Evolutionary conservation across 2,329 filamentous ascomycete genomes (phyloP).

Genomic region (Clarireedia paspali): DNA sequence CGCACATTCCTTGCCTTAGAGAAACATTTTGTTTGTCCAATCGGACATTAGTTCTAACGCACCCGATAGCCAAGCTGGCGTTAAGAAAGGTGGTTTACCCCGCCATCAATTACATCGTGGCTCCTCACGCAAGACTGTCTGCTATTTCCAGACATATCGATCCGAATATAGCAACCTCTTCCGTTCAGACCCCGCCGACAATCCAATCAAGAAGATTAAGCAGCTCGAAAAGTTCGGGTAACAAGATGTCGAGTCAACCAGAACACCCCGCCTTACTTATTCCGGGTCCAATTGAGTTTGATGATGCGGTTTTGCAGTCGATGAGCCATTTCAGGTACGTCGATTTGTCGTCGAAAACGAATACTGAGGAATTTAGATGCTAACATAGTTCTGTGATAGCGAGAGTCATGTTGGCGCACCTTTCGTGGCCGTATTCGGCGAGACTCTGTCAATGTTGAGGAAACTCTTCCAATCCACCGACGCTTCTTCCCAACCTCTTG

Average conservation of each 20-base stretch:
- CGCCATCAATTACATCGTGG: constrained; percentile 14
- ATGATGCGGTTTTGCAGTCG: constrained; percentile 89
- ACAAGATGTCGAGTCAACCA: constrained; percentile 52
- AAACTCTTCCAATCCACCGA: constrained; percentile 90
- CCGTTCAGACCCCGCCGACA: not conserved
- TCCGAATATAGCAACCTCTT: constrained; percentile 1
- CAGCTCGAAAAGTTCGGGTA: not conserved
- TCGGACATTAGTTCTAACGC: not conserved
- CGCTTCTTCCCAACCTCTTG: constrained; percentile 77
- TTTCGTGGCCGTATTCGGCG: constrained; percentile 87
- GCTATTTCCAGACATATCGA: constrained; percentile 30
- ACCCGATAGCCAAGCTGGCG: constrained; percentile 1
- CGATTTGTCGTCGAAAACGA: not conserved
- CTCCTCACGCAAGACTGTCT: constrained; percentile 24
- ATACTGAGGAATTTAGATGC: no score
- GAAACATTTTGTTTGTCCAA: not conserved
- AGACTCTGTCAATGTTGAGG: constrained; percentile 79
- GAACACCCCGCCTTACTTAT: constrained; percentile 75
- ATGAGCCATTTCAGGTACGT: constrained; percentile 90
- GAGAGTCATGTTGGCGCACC: constrained; percentile 88
- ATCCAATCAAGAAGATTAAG: constrained; percentile 10
- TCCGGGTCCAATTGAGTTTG: constrained; percentile 95
- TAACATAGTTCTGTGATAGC: constrained; percentile 38
- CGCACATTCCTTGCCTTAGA: not conserved
- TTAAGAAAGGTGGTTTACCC: constrained; percentile 11